These are phyloP conservation scores for Cryptococcus amylolentus DNA, from an alignment of 1,284 basidiomycete species.

Conservation along the genomic window DNA sequence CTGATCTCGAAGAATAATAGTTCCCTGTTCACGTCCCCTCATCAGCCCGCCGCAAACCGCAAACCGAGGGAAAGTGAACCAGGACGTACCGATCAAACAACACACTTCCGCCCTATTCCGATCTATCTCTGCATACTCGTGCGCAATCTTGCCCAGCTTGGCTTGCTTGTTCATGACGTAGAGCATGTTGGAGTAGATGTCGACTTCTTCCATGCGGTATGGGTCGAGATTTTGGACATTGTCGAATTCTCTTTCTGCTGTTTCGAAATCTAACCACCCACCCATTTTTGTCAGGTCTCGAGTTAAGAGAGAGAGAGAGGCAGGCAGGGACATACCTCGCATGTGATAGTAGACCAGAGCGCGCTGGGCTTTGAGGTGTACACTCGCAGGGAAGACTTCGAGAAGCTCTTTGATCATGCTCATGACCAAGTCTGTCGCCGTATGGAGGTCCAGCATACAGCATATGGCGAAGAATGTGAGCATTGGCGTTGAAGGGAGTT, in stretches of 20 bases:
- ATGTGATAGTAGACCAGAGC: constrained; percentile 86
- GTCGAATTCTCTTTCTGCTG: constrained; percentile 79
- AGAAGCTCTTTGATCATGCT: constrained; percentile 72
- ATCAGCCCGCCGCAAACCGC: background rate
- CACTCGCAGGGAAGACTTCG: constrained; percentile 74
- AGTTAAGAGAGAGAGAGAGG: background rate
- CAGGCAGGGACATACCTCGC: constrained; percentile 61
- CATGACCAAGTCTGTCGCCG: constrained; percentile 72
- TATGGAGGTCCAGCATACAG: constrained; percentile 84
- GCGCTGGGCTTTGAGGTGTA: constrained; percentile 79
- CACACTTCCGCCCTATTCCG: constrained; percentile 91
- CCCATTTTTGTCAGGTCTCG: background rate
- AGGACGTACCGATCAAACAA: constrained; percentile 75
- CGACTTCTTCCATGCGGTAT: constrained; percentile 88
- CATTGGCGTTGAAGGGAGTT: constrained; percentile 43
- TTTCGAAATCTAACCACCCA: constrained; percentile 66
- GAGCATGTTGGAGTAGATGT: constrained; percentile 94
- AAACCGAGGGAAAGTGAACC: background rate
- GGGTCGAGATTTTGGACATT: constrained; percentile 76
- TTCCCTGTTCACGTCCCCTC: constrained; percentile 63
- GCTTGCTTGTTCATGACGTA: constrained; percentile 88
- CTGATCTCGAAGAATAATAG: constrained; percentile 86
- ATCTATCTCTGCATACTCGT: constrained; percentile 81
- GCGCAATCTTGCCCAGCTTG: constrained; percentile 86
- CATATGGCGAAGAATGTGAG: constrained; percentile 77